phyloP scores from a whole-genome alignment of 257 asterid species.

The Henckelia pumila region DNA sequence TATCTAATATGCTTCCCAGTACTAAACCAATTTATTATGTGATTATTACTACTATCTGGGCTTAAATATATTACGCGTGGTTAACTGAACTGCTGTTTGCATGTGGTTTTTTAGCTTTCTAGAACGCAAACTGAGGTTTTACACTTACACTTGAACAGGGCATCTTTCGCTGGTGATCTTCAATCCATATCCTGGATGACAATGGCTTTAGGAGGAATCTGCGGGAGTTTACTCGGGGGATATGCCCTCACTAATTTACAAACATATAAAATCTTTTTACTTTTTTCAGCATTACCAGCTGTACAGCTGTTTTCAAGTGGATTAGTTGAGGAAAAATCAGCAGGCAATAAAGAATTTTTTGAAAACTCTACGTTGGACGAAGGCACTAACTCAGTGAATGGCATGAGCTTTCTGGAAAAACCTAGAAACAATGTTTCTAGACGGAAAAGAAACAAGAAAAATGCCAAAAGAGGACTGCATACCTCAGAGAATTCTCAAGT shows the following conservation, averaged over 20 bases:
- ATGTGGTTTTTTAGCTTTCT: conserved; percentile 10
- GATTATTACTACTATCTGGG: neutral
- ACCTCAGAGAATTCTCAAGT: conserved; percentile 27
- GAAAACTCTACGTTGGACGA: conserved; percentile 41
- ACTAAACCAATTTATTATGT: neutral
- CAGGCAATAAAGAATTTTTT: conserved; percentile 30
- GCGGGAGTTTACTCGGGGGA: conserved; percentile 92
- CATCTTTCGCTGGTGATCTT: conserved; percentile 92
- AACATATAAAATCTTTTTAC: conserved; percentile 63
- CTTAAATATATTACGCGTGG: neutral
- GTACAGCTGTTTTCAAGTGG: conserved; percentile 82
- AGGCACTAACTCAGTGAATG: conserved; percentile 34
- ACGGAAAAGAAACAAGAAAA: conserved; percentile 66
- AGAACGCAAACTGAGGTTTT: conserved; percentile 23
- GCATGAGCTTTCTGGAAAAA: conserved; percentile 31
- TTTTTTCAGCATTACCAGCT: conserved; percentile 70
- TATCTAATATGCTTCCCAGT: neutral
- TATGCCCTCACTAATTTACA: conserved; percentile 55
- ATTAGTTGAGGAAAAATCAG: conserved; percentile 64
- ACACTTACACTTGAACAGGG: conserved; percentile 52
- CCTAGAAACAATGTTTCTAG: conserved; percentile 39
- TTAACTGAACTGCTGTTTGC: conserved; percentile 9
- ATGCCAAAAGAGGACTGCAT: conserved; percentile 30
- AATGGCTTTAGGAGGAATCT: conserved; percentile 96
- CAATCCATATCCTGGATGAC: conserved; percentile 97